phyloP scores from a whole-genome alignment of 1,284 basidiomycete species.

The Pyrrhoderma lamaoense region DNA sequence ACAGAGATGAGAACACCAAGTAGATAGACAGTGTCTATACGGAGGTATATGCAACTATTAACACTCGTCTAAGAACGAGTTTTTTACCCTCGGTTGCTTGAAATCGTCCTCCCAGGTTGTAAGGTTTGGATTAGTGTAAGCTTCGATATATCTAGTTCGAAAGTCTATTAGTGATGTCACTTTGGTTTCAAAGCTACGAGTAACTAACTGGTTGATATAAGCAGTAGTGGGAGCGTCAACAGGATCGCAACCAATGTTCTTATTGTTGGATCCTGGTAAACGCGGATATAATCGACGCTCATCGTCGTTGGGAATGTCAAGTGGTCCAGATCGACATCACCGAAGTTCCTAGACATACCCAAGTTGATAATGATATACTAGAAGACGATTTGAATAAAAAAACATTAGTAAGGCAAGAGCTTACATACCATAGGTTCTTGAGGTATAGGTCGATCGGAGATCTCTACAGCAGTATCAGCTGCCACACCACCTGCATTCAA shows the following conservation, averaged over 20 bases:
- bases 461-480: slow-evolving; percentile 57
- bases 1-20: no score
- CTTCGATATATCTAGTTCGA: slow-evolving; percentile 28
- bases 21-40: no score
- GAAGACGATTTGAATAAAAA: background rate
- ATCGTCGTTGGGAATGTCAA: slow-evolving; percentile 66
- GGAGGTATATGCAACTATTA: slow-evolving; percentile 19
- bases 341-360: slow-evolving; percentile 78
- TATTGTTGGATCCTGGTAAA: slow-evolving; percentile 66
- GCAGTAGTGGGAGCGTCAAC: slow-evolving; percentile 65
- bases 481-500: slow-evolving; percentile 66
- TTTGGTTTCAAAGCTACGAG: background rate
- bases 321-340: slow-evolving; percentile 55
- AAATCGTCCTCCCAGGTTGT: slow-evolving; percentile 41
- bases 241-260: slow-evolving; percentile 83
- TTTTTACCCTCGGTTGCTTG: slow-evolving; percentile 55
- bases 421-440: slow-evolving; percentile 78
- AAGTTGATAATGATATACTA: slow-evolving; percentile 77
- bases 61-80: slow-evolving; percentile 45
- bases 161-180: background rate
- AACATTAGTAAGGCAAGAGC: background rate
- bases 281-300: slow-evolving; percentile 77
- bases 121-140: slow-evolving; percentile 34
- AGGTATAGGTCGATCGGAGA: slow-evolving; percentile 68
- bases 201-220: slow-evolving; percentile 63